A percentile compares a stretch with the other conserved stretches of the same genome.
These are phyloP conservation scores for Symbiodinium natans DNA, from an alignment of 73 alveolate genomes.

Conservation along the genomic window DNA sequence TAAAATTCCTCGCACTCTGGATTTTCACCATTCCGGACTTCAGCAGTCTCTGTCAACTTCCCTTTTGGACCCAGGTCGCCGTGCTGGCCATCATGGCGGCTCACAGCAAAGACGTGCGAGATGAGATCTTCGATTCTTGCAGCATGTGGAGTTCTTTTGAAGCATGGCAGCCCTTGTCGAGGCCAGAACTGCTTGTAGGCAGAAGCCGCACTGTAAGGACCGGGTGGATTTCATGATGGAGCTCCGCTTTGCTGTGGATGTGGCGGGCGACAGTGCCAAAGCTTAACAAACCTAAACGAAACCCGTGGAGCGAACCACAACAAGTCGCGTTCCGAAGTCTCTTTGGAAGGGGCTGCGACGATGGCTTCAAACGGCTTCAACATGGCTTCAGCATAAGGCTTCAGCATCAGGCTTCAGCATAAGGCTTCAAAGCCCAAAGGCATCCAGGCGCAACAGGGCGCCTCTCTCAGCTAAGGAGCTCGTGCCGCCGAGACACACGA, in stretches of 20 bases:
- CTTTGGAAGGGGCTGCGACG: too few relatives aligned
- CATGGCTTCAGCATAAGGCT: too few relatives aligned
- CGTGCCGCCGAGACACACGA: conserved; percentile 11
- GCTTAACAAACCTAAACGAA: background rate
- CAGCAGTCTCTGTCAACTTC: background rate
- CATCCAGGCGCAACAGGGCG: too few relatives aligned
- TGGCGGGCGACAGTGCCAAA: conserved; percentile 3
- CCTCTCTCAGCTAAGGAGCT: background rate
- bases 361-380: too few relatives aligned
- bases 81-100: conserved; percentile 88
- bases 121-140: conserved; percentile 42
- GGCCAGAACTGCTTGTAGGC: background rate
- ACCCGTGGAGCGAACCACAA: too few relatives aligned
- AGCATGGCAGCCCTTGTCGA: background rate
- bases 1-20: background rate
- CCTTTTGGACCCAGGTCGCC: conserved; percentile 15
- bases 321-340: too few relatives aligned
- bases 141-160: background rate
- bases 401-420: too few relatives aligned
- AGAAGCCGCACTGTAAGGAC: too few relatives aligned
- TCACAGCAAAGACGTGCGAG: conserved; percentile 61
- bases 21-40: too few relatives aligned
- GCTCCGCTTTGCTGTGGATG: conserved; percentile 54
- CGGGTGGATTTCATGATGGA: conserved; percentile 93
- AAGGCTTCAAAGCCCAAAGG: too few relatives aligned